Percentiles rank a stretch among this genome's conserved stretches.
phyloP scores from a whole-genome alignment of 352 stramenopile species.

The Pythium volutum region DNA sequence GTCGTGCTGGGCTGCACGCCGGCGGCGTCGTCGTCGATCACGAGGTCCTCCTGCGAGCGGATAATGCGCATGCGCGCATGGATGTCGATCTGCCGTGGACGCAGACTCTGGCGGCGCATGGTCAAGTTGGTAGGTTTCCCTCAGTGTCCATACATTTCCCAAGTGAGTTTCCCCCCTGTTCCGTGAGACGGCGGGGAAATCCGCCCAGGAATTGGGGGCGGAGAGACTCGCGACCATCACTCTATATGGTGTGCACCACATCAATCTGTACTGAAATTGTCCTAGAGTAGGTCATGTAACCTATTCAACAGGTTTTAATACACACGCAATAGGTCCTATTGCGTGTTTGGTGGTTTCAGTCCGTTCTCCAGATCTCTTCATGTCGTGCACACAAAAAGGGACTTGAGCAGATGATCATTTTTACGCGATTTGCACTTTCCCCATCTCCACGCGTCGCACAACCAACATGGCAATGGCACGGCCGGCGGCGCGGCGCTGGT shows the following conservation, averaged over 20 bases:
- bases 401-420: neutral
- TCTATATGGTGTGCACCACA: neutral
- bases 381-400: no score
- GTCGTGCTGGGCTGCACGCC: conserved; percentile 32
- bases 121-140: neutral
- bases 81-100: conserved; percentile 85
- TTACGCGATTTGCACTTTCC: neutral
- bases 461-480: neutral
- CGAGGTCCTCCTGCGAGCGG: conserved; percentile 75
- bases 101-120: conserved; percentile 82
- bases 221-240: neutral
- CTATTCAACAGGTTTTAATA: no score
- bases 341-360: no score
- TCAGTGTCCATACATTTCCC: conserved; percentile 11
- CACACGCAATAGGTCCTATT: no score
- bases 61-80: conserved; percentile 85
- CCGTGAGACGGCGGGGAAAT: neutral
- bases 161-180: neutral
- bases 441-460: neutral
- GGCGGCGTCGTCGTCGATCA: conserved; percentile 54
- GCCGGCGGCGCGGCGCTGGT: neutral
- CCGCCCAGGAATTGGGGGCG: neutral
- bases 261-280: neutral
- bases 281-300: neutral
- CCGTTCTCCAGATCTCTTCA: neutral